A percentile compares a stretch with the other conserved stretches of the same genome.
phyloP scores from a whole-genome alignment of 2,329 filamentous ascomycete genomes.

The Claviceps purpurea region DNA sequence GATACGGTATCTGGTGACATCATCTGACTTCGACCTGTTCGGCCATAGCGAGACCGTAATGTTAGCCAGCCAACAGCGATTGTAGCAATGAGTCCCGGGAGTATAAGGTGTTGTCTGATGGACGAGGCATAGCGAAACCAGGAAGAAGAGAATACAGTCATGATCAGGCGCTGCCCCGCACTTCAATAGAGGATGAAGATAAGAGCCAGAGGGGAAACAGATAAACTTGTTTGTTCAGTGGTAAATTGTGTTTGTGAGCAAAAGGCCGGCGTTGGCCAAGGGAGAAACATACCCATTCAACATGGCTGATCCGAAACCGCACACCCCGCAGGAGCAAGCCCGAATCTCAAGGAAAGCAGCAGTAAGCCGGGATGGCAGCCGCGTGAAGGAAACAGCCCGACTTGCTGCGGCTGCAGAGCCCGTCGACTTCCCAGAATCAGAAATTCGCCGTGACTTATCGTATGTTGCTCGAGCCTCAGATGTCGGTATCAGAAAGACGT shows the following conservation, averaged over 20 bases:
- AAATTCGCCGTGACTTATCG: neutral
- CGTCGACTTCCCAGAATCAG: neutral
- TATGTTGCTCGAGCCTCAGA: neutral
- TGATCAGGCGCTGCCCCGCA: conserved; percentile 4
- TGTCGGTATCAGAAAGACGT: neutral
- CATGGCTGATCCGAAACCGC: conserved; percentile 5
- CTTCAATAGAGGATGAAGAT: conserved; percentile 1
- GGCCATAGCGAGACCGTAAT: conserved; percentile 7
- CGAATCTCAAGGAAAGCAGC: conserved; percentile 5
- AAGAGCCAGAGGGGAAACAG: neutral
- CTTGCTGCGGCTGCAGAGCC: neutral
- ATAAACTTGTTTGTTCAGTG: neutral
- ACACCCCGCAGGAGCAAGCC: conserved; percentile 12
- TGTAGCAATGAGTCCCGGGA: conserved; percentile 7
- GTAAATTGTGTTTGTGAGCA: neutral
- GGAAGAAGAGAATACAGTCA: conserved; percentile 1
- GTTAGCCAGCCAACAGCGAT: conserved; percentile 17
- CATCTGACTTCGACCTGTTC: conserved; percentile 31
- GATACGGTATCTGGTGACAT: conserved; percentile 67
- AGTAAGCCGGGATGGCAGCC: conserved; percentile 3
- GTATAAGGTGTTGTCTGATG: conserved; percentile 5
- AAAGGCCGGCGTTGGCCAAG: conserved; percentile 4
- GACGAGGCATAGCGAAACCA: conserved; percentile 3
- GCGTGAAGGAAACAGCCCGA: neutral
- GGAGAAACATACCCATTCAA: conserved; percentile 28